These are phyloP conservation scores for Allium cepa DNA, from an alignment of 106 monocot genomes.

Conservation along the genomic window DNA sequence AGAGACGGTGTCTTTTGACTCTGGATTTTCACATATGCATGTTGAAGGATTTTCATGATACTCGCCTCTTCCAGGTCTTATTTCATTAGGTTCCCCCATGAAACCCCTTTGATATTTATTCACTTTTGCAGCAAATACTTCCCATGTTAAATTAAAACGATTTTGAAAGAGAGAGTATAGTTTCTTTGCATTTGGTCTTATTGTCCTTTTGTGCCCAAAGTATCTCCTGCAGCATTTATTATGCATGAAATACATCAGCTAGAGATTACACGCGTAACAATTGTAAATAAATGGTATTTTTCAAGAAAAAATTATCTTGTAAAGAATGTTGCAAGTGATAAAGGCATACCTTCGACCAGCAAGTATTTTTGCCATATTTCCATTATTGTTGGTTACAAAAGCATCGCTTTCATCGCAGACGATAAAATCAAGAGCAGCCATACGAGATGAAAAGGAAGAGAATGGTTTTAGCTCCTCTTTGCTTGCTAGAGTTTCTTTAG, in stretches of 20 bases:
- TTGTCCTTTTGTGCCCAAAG: conserved; percentile 90
- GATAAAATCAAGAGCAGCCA: conserved; percentile 90
- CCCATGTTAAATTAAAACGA: conserved; percentile 75
- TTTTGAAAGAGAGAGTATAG: conserved; percentile 74
- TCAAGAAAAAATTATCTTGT: no score
- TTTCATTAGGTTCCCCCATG: conserved; percentile 93
- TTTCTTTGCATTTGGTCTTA: conserved; percentile 86
- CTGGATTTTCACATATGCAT: conserved; percentile 52
- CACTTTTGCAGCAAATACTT: conserved; percentile 62
- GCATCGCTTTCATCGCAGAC: conserved; percentile 90
- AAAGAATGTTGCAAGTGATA: not conserved
- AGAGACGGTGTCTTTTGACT: not conserved
- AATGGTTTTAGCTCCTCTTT: conserved; percentile 68
- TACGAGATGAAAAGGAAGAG: conserved; percentile 66
- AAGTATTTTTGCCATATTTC: conserved; percentile 84
- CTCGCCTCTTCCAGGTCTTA: conserved; percentile 86
- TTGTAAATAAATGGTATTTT: no score
- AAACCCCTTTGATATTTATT: conserved; percentile 66
- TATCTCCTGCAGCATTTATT: conserved; percentile 49
- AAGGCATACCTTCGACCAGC: conserved; percentile 68
- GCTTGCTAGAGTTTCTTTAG: conserved; percentile 73
- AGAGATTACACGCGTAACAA: no score
- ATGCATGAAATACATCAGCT: no score
- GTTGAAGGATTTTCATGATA: conserved; percentile 82
- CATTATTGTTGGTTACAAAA: conserved; percentile 86